These are phyloP conservation scores for Starmerella sp. DNA, from an alignment of 805 yeast genomes.

Conservation along the genomic window DNA sequence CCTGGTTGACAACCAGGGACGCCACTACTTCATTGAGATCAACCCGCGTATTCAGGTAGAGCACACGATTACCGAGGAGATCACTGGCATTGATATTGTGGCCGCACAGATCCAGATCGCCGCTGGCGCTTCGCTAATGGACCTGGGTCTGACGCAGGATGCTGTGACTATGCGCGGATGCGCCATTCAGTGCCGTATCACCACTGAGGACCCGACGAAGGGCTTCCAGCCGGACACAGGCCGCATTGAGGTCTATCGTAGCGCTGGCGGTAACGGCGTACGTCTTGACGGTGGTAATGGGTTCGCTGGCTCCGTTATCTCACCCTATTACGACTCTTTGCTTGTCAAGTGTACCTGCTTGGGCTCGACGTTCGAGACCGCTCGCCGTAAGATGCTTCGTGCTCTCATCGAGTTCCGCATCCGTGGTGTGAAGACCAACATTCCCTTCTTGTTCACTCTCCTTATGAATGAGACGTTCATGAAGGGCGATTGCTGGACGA, in stretches of 20 bases:
- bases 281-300: conserved; percentile 98
- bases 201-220: conserved; percentile 95
- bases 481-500: conserved; percentile 88
- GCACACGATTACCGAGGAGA: conserved; percentile 97
- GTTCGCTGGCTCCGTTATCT: conserved; percentile 89
- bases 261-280: conserved; percentile 99
- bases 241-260: conserved; percentile 92
- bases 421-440: conserved; percentile 97
- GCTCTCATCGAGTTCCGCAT: conserved; percentile 95
- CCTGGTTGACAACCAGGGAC: conserved; percentile 80
- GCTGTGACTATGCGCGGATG: conserved; percentile 92
- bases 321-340: conserved; percentile 97
- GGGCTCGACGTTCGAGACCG: conserved; percentile 94
- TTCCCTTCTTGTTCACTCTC: conserved; percentile 85
- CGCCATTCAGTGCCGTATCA: conserved; percentile 98
- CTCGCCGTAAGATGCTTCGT: conserved; percentile 95
- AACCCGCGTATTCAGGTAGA: conserved; percentile 98
- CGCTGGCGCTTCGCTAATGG: conserved; percentile 90
- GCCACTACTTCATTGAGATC: conserved; percentile 96
- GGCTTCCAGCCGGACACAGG: conserved; percentile 98
- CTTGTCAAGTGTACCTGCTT: conserved; percentile 93
- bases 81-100: conserved; percentile 93
- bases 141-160: conserved; percentile 87
- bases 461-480: conserved; percentile 84
- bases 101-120: conserved; percentile 99